Conservation (phyloP, 2,329 filamentous ascomycete species). For the Trichoderma atroviride region DNA sequence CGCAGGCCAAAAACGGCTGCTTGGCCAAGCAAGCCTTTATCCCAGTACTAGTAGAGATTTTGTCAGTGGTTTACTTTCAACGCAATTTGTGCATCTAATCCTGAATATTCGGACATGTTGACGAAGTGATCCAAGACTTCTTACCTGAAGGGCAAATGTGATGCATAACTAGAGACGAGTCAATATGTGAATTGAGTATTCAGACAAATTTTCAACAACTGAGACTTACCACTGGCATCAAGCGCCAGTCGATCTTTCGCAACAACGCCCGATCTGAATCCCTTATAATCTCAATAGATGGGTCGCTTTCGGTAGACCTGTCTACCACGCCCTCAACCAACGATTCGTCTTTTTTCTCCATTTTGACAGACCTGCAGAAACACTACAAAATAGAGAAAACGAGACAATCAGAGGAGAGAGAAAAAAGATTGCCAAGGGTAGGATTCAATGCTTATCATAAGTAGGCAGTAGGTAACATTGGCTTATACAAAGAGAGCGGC, state of each 20-base stretch:
- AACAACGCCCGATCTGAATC: background rate
- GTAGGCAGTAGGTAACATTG: background rate
- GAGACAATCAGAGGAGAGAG: background rate
- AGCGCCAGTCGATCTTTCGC: constrained; percentile 2
- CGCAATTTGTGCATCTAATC: background rate
- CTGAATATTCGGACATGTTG: background rate
- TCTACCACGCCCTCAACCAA: background rate
- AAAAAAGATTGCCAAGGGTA: background rate
- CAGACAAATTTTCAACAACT: background rate
- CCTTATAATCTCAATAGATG: background rate
- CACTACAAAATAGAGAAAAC: background rate
- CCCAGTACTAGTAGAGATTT: background rate
- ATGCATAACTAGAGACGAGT: background rate
- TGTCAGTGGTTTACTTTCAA: background rate
- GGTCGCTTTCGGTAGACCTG: background rate
- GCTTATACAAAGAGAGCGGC: background rate
- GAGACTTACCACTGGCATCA: background rate
- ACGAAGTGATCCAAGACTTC: background rate
- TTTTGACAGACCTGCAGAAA: background rate
- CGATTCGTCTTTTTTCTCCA: background rate
- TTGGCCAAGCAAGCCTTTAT: constrained; percentile 11
- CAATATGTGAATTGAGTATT: background rate
- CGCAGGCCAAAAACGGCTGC: constrained; percentile 1
- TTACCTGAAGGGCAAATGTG: constrained; percentile 1
- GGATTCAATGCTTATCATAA: background rate